A percentile compares a stretch with the other conserved stretches of the same genome.
Evolutionary conservation across 1,139 yeast genomes (phyloP).

Genomic region (Diutina catenulata): DNA sequence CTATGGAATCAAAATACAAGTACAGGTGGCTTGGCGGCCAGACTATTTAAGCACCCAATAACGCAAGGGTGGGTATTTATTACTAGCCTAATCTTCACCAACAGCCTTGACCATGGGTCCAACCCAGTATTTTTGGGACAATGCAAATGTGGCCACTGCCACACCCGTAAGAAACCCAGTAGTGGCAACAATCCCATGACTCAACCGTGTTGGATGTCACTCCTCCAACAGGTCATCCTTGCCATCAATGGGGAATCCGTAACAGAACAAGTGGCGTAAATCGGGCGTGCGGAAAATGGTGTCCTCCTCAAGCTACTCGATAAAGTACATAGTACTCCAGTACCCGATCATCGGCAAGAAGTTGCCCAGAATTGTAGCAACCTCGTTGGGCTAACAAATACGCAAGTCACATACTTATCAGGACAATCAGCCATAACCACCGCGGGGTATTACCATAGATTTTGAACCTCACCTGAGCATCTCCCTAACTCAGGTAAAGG

Average conservation of each 20-base stretch:
- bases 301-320: conserved; percentile 64
- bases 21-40: too few relatives aligned
- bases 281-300: conserved; percentile 50
- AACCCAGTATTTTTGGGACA: conserved; percentile 68
- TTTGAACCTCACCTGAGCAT: conserved; percentile 60
- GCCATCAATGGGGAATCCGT: conserved; percentile 32
- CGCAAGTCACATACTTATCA: conserved; percentile 56
- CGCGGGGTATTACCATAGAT: conserved; percentile 59
- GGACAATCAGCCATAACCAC: conserved; percentile 61
- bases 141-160: conserved; percentile 67
- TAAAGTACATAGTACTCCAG: conserved; percentile 81
- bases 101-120: conserved; percentile 52
- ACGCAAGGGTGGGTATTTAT: too few relatives aligned
- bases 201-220: conserved; percentile 23
- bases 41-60: too few relatives aligned
- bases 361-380: conserved; percentile 69
- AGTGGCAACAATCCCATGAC: conserved; percentile 57
- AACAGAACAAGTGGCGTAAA: conserved; percentile 36
- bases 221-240: conserved; percentile 6
- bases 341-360: conserved; percentile 92
- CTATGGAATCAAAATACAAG: too few relatives aligned
- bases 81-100: conserved; percentile 56
- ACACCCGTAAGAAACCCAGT: conserved; percentile 50
- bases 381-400: conserved; percentile 62
- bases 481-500: conserved; percentile 76